Conservation (phyloP, 495 filamentous ascomycete genomes). For the Ramalina intermedia region DNA sequence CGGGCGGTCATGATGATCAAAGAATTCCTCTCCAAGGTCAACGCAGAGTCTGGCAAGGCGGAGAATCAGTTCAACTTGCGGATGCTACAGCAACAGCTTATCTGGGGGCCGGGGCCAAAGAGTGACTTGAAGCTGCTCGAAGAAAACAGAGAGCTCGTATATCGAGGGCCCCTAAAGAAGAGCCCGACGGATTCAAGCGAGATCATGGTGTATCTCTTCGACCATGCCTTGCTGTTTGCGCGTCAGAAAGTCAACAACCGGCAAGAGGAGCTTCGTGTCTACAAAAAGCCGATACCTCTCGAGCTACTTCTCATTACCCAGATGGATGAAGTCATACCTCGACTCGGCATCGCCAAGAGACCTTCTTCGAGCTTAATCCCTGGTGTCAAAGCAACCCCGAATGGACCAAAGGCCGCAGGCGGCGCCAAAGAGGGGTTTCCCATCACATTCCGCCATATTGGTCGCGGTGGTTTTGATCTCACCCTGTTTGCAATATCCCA, state of each 20-base stretch:
- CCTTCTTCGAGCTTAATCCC: conserved; percentile 78
- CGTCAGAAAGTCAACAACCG: conserved; percentile 83
- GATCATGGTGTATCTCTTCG: conserved; percentile 87
- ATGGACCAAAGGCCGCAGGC: conserved; percentile 28
- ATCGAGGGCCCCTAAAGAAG: conserved; percentile 89
- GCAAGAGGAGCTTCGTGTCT: conserved; percentile 84
- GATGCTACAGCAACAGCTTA: conserved; percentile 75
- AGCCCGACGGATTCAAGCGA: conserved; percentile 73
- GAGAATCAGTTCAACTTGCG: conserved; percentile 97
- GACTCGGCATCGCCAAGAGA: conserved; percentile 63
- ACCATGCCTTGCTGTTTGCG: conserved; percentile 85
- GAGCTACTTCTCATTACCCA: conserved; percentile 88
- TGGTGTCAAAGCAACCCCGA: conserved; percentile 43
- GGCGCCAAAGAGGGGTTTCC: conserved; percentile 65
- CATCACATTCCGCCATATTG: conserved; percentile 94
- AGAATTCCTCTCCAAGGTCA: conserved; percentile 75
- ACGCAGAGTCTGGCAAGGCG: conserved; percentile 86
- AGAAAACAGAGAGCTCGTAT: conserved; percentile 80
- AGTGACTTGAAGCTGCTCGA: conserved; percentile 93
- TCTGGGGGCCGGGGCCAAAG: conserved; percentile 72
- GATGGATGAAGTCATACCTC: conserved; percentile 89
- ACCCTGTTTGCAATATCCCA: conserved; percentile 77
- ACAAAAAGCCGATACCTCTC: conserved; percentile 87
- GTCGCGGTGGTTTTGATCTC: conserved; percentile 88
- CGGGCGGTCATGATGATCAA: conserved; percentile 74